Evolutionary conservation across 768 basidiomycete species (phyloP).

Genomic region (Kwoniella shandongensis): DNA sequence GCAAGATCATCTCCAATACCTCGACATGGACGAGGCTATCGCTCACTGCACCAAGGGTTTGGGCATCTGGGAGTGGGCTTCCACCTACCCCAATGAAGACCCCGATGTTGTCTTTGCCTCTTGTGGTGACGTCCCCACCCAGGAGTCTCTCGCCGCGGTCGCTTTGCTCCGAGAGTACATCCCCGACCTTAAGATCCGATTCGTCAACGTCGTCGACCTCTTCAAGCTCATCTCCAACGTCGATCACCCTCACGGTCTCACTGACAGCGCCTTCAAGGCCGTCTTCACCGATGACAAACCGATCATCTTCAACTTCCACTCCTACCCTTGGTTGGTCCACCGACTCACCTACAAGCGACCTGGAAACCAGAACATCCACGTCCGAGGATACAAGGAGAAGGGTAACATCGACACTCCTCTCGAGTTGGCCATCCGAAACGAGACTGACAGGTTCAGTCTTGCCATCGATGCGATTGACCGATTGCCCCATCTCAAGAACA

Average conservation of each 20-base stretch:
- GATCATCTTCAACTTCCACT: conserved; percentile 80
- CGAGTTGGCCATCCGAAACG: conserved; percentile 36
- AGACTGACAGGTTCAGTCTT: conserved; percentile 38
- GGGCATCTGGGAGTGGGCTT: conserved; percentile 81
- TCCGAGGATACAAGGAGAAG: conserved; percentile 45
- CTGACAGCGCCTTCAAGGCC: conserved; percentile 31
- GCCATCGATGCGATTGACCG: conserved; percentile 50
- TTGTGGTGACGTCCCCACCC: conserved; percentile 78
- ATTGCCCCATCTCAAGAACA: conserved; percentile 35
- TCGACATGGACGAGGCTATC: conserved; percentile 45
- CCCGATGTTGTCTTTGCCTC: conserved; percentile 69
- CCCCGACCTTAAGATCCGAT: conserved; percentile 66
- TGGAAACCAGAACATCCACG: conserved; percentile 33
- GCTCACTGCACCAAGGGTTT: conserved; percentile 81
- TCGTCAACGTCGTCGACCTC: conserved; percentile 85
- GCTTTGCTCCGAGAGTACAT: conserved; percentile 66
- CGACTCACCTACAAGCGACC: conserved; percentile 43
- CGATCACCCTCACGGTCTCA: conserved; percentile 53
- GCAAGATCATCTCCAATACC: conserved; percentile 55
- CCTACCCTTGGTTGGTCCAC: conserved; percentile 56
- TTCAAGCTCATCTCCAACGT: conserved; percentile 72
- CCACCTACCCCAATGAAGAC: conserved; percentile 62
- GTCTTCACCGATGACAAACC: conserved; percentile 50
- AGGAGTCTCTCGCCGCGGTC: conserved; percentile 82
- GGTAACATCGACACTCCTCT: conserved; percentile 48